Percentiles rank a stretch among this genome's conserved stretches.
Conservation (phyloP, 768 basidiomycete species). For the Boletellus emodensis region DNA sequence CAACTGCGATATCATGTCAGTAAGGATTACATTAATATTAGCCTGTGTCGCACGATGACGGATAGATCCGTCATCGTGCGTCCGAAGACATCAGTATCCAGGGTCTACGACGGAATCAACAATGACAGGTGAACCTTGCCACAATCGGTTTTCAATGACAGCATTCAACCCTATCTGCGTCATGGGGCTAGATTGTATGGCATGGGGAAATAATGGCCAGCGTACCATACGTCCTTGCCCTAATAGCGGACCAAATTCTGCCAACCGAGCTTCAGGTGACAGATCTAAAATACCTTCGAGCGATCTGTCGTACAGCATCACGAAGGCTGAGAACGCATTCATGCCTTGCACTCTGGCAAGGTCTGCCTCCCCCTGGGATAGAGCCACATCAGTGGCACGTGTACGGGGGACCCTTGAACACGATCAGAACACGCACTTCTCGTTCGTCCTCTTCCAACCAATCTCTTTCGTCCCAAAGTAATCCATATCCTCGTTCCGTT, state of each 20-base stretch:
- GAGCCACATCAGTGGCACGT: constrained; percentile 13
- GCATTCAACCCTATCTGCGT: constrained; percentile 34
- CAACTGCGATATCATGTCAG: constrained; percentile 27
- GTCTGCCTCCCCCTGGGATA: constrained; percentile 54
- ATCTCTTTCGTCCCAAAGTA: constrained; percentile 53
- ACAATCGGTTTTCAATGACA: constrained; percentile 34
- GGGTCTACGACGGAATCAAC: constrained; percentile 10
- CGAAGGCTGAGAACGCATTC: constrained; percentile 66
- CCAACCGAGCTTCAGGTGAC: constrained; percentile 43
- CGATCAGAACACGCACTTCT: constrained; percentile 38
- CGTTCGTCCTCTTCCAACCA: constrained; percentile 60
- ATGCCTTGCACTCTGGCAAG: constrained; percentile 56
- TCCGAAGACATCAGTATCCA: constrained; percentile 12
- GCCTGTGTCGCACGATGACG: constrained; percentile 6
- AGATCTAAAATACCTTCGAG: constrained; percentile 55
- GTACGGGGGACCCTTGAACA: constrained; percentile 4
- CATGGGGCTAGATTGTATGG: constrained; percentile 6
- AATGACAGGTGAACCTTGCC: constrained; percentile 23
- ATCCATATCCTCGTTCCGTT: constrained; percentile 32
- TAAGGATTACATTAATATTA: constrained; percentile 29
- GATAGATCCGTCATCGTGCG: constrained; percentile 2
- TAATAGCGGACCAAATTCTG: constrained; percentile 43
- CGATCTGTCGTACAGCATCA: constrained; percentile 53
- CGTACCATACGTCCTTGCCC: constrained; percentile 54
- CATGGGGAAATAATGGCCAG: constrained; percentile 8